Evolutionary conservation across 2,329 filamentous ascomycete genomes (phyloP).

Genomic region (Nothophaeocryptopus gaeumannii): DNA sequence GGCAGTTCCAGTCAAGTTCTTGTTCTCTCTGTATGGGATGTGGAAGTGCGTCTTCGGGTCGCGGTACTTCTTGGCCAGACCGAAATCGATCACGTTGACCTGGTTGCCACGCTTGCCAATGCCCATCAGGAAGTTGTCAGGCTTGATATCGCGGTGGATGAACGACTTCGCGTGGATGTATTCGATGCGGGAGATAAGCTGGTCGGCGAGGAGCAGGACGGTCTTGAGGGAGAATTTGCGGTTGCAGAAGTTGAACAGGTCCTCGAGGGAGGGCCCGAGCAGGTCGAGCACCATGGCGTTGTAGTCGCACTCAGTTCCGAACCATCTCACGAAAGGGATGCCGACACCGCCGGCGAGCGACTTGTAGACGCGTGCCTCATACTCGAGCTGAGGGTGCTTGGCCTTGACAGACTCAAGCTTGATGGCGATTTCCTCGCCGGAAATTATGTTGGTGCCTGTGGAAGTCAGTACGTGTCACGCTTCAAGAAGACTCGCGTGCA

Average conservation of each 20-base stretch:
- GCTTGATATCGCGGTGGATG: slow-evolving; percentile 99
- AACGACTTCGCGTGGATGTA: slow-evolving; percentile 99
- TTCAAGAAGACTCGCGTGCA: slow-evolving; percentile 27
- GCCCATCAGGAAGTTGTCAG: slow-evolving; percentile 99
- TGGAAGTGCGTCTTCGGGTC: slow-evolving; percentile 99
- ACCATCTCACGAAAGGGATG: slow-evolving; percentile 99
- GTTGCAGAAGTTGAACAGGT: slow-evolving; percentile 99
- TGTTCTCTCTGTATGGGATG: slow-evolving; percentile 99
- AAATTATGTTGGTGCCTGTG: slow-evolving; percentile 96
- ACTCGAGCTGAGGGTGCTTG: slow-evolving; percentile 98
- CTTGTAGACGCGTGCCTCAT: slow-evolving; percentile 92
- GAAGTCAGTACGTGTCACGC: slow-evolving; percentile 7
- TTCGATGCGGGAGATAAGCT: slow-evolving; percentile 98
- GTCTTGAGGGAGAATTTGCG: slow-evolving; percentile 99
- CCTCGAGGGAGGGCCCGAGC: slow-evolving; percentile 90
- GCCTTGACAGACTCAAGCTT: slow-evolving; percentile 99
- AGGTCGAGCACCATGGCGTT: slow-evolving; percentile 99
- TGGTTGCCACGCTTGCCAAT: slow-evolving; percentile 99
- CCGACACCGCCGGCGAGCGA: slow-evolving; percentile 92
- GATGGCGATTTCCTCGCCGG: slow-evolving; percentile 98
- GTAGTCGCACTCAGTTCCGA: slow-evolving; percentile 99
- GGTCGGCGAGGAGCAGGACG: slow-evolving; percentile 90
- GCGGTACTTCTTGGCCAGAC: slow-evolving; percentile 98
- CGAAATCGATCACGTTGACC: slow-evolving; percentile 99
- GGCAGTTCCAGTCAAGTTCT: slow-evolving; percentile 98